phyloP scores from a whole-genome alignment of 768 basidiomycete species.

The Panaeolus papilionaceus region DNA sequence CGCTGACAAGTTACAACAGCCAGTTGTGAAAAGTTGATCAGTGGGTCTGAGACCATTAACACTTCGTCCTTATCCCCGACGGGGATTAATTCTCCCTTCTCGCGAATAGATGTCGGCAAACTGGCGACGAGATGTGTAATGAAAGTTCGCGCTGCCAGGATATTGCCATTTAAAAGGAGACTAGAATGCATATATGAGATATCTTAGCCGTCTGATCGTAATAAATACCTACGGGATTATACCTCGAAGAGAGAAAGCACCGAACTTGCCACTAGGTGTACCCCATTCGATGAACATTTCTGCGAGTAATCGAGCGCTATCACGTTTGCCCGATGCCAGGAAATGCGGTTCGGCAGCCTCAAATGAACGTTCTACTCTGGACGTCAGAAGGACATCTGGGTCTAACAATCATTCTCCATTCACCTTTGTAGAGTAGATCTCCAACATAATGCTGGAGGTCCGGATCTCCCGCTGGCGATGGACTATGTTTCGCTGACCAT shows the following conservation, averaged over 20 bases:
- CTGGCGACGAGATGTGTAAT: slow-evolving; percentile 78
- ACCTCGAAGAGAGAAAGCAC: slow-evolving; percentile 84
- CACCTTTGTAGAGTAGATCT: slow-evolving; percentile 86
- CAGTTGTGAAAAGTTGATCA: slow-evolving; percentile 91
- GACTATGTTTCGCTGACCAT: slow-evolving; percentile 83
- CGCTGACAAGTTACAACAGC: slow-evolving; percentile 90
- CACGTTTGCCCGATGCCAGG: slow-evolving; percentile 85
- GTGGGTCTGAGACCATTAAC: slow-evolving; percentile 71
- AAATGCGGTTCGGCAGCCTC: slow-evolving; percentile 83
- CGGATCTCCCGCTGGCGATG: slow-evolving; percentile 88
- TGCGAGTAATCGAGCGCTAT: slow-evolving; percentile 86
- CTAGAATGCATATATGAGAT: slow-evolving; percentile 40
- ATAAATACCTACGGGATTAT: slow-evolving; percentile 75
- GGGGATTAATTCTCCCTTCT: slow-evolving; percentile 50
- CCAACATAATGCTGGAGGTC: slow-evolving; percentile 90
- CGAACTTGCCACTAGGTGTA: slow-evolving; percentile 53
- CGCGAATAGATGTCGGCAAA: slow-evolving; percentile 56
- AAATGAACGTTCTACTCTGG: slow-evolving; percentile 69
- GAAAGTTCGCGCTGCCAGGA: slow-evolving; percentile 94
- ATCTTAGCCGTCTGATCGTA: background rate
- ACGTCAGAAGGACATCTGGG: background rate
- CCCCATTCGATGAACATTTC: slow-evolving; percentile 89
- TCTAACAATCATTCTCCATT: slow-evolving; percentile 18
- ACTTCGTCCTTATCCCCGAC: slow-evolving; percentile 65
- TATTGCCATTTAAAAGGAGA: slow-evolving; percentile 84